Percentiles rank a stretch among this genome's conserved stretches.
Conservation (phyloP, 768 basidiomycete species). For the Russula virescens region DNA sequence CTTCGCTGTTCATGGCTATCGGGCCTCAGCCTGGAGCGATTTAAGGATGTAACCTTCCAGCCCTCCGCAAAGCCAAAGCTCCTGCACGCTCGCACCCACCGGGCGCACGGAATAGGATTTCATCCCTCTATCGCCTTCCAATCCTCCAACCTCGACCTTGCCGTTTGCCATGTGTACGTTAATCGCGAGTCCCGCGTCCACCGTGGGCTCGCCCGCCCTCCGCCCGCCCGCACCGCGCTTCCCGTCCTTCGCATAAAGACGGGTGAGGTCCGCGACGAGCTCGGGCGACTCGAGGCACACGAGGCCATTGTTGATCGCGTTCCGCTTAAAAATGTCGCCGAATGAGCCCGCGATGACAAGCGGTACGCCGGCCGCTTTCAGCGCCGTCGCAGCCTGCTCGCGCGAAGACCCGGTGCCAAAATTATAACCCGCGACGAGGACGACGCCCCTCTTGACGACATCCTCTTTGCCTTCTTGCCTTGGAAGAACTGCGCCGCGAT, state of each 20-base stretch:
- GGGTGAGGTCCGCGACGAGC: slow-evolving; percentile 80
- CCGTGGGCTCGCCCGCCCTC: slow-evolving; percentile 74
- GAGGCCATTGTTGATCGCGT: slow-evolving; percentile 97
- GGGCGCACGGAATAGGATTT: slow-evolving; percentile 63
- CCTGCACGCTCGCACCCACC: slow-evolving; percentile 92
- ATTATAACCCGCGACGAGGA: slow-evolving; percentile 93
- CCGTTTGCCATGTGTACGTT: slow-evolving; percentile 68
- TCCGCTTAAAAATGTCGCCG: slow-evolving; percentile 98
- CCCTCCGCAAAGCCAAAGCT: slow-evolving; percentile 94
- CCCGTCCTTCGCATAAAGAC: slow-evolving; percentile 64
- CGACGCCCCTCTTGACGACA: slow-evolving; percentile 49
- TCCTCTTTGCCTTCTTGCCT: not conserved
- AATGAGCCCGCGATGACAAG: slow-evolving; percentile 97
- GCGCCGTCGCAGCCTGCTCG: slow-evolving; percentile 96
- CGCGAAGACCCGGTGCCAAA: slow-evolving; percentile 98
- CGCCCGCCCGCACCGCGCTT: slow-evolving; percentile 72
- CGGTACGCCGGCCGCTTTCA: slow-evolving; percentile 89
- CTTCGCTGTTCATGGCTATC: not conserved
- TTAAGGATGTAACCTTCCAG: slow-evolving; percentile 89
- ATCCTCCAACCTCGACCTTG: slow-evolving; percentile 46
- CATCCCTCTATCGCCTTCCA: slow-evolving; percentile 37
- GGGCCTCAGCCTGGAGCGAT: slow-evolving; percentile 41
- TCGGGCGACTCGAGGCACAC: slow-evolving; percentile 92
- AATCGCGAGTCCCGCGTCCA: slow-evolving; percentile 62
- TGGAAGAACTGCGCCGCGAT: too few relatives aligned